Evolutionary conservation across 768 basidiomycete genomes (phyloP).

Genomic region (Xerocomellus chrysenteron): DNA sequence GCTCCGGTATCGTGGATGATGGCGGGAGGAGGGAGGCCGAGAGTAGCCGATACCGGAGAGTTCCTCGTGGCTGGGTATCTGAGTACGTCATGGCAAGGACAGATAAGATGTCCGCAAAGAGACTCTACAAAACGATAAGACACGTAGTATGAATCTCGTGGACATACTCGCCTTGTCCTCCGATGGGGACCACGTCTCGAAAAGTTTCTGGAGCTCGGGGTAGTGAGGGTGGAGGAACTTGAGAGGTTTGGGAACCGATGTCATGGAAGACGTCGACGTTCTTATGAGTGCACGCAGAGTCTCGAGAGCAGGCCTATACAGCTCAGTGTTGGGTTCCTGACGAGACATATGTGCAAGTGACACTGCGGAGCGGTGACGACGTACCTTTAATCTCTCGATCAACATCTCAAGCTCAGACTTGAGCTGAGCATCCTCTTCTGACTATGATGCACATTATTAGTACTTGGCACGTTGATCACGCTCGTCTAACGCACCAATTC

Average conservation of each 20-base stretch:
- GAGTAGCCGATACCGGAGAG: conserved; percentile 87
- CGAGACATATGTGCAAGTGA: conserved; percentile 16
- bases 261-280: conserved; percentile 98
- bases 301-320: conserved; percentile 90
- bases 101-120: conserved; percentile 96
- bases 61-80: conserved; percentile 94
- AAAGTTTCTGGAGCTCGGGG: conserved; percentile 78
- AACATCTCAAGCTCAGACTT: conserved; percentile 97
- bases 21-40: conserved; percentile 67
- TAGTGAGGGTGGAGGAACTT: conserved; percentile 98
- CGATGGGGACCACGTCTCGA: conserved; percentile 77
- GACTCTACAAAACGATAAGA: conserved; percentile 51
- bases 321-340: conserved; percentile 82
- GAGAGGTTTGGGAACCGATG: conserved; percentile 96
- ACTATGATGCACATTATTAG: conserved; percentile 44
- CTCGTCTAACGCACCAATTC: conserved; percentile 63
- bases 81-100: conserved; percentile 99
- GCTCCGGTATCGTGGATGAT: conserved; percentile 72
- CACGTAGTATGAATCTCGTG: not conserved
- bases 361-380: conserved; percentile 14
- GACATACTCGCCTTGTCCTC: conserved; percentile 54
- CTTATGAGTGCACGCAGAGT: conserved; percentile 90
- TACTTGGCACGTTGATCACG: conserved; percentile 9
- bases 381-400: conserved; percentile 86
- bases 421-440: conserved; percentile 92